A percentile compares a stretch with the other conserved stretches of the same genome.
Conservation (phyloP, 306 rosid species). For the Gynostemma pentaphyllum region DNA sequence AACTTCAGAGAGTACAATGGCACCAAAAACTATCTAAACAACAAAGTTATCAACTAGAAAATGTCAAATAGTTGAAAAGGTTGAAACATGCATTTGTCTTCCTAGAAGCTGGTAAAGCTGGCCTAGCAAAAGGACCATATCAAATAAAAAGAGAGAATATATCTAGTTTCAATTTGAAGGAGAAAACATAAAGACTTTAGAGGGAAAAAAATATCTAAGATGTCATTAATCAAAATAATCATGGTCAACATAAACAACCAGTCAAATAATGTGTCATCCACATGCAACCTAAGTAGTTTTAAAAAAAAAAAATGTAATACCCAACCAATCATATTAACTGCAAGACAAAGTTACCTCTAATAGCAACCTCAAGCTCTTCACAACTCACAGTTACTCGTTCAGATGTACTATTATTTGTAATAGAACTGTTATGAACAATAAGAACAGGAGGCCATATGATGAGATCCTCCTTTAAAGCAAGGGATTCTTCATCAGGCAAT, state of each 20-base stretch:
- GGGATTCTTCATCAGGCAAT: slow-evolving; percentile 23
- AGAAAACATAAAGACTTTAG: neutral
- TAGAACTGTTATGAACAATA: slow-evolving; percentile 28
- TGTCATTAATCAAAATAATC: neutral
- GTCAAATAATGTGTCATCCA: neutral
- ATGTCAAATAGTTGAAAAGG: neutral
- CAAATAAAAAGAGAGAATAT: neutral
- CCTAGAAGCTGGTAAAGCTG: neutral
- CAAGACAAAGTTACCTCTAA: slow-evolving; percentile 15
- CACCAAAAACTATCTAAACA: neutral
- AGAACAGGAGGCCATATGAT: slow-evolving; percentile 39
- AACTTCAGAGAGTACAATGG: too few species aligned
- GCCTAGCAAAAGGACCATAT: neutral
- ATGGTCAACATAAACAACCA: neutral
- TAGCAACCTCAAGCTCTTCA: slow-evolving; percentile 19
- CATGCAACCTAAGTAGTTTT: neutral
- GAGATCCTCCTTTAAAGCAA: slow-evolving; percentile 26
- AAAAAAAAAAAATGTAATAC: neutral
- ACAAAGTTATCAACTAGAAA: neutral
- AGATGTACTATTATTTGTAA: slow-evolving; percentile 3
- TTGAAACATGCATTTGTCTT: neutral
- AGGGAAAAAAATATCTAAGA: neutral
- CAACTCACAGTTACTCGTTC: slow-evolving; percentile 14
- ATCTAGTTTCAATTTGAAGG: neutral
- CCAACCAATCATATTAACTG: neutral